Evolutionary conservation across 345 rosid species (phyloP), one percentile per base, ranked within the genome.

Genomic region (Corchorus olitorius): DNA sequence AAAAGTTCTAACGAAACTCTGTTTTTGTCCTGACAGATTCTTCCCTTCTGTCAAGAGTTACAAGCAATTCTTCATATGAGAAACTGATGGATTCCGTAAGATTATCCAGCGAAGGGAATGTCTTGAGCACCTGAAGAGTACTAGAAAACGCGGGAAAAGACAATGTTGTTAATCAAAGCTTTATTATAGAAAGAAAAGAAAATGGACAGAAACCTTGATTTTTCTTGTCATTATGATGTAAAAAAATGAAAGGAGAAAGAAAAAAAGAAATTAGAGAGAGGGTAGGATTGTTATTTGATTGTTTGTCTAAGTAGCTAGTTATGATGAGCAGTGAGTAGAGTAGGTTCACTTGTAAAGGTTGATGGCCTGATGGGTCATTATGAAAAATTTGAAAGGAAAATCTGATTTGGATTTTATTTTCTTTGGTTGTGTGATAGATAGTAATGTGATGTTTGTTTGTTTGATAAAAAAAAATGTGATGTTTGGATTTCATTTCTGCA

Each of bases 311-410:
- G n/a, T n/a, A 61, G 53, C 11, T 48, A 45, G 76, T 62, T 69
- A 74, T 75, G 86, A 78, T 80, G 65, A 77, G 72, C 79, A 67
- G 73, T 76, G 67, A 78, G n/a, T 77, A 58, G 77, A 66, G 78
- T 71, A 79, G 35, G 76, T 77, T 72, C 48, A 70, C 52, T 68
- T 72, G 76, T 81, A 78, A 62, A 83, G 82, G 45, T 20, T n/a
- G 50, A 6, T 50, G 54, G 54, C 54, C 54, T 81, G 86, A 87
- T 76, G 84, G 76, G 65, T 78, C 81, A 87, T 87, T 71, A 83
- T 87, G 85, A 73, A 66, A 83, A 58, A 79, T 67, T 73, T 81
- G 83, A 74, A 81, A 81, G 61, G 5, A 59, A 37, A 11, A n/a
- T 62, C 50, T 19, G 46, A 65, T 74, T 70, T 81, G 85, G 46